Conservation (phyloP, 202 grass and related monocot genomes). For the Elaeis oleifera region DNA sequence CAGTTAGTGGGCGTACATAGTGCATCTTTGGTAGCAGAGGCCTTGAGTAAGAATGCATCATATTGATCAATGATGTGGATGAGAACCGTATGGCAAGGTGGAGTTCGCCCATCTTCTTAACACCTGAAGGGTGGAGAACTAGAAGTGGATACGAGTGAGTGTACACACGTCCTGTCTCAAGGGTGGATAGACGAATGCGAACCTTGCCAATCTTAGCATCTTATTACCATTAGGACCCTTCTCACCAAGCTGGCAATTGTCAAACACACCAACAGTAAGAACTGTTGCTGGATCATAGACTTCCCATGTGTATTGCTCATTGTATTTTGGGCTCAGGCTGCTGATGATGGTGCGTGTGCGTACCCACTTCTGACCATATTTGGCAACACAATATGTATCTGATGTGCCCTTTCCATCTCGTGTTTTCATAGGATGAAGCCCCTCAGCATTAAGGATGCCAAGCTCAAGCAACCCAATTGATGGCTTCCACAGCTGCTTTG, state of each 20-base stretch:
- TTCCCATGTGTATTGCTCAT: conserved; percentile 98
- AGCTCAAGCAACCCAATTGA: conserved; percentile 93
- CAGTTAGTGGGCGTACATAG: conserved; percentile 73
- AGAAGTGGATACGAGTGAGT: conserved; percentile 86
- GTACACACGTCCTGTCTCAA: conserved; percentile 92
- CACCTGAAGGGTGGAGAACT: conserved; percentile 81
- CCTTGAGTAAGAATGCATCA: conserved; percentile 66
- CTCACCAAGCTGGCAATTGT: conserved; percentile 85
- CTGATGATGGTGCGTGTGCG: conserved; percentile 80
- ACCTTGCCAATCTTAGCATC: conserved; percentile 90
- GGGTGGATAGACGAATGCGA: conserved; percentile 82
- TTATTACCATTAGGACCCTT: conserved; percentile 35
- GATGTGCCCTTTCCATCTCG: conserved; percentile 85
- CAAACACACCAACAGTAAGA: conserved; percentile 82
- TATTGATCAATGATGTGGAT: conserved; percentile 76
- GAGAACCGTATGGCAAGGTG: conserved; percentile 95
- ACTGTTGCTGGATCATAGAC: conserved; percentile 88
- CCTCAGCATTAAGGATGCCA: conserved; percentile 70
- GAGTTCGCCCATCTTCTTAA: conserved; percentile 97
- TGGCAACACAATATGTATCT: conserved; percentile 95
- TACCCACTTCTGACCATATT: conserved; percentile 94
- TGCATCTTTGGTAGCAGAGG: conserved; percentile 96
- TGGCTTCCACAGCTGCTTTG: conserved; percentile 95
- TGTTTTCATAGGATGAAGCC: conserved; percentile 90
- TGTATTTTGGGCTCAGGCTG: conserved; percentile 70